Evolutionary conservation across 2,329 filamentous ascomycete species (phyloP), one percentile per base, ranked within the genome.

Genomic region (Cladosporium sp.): DNA sequence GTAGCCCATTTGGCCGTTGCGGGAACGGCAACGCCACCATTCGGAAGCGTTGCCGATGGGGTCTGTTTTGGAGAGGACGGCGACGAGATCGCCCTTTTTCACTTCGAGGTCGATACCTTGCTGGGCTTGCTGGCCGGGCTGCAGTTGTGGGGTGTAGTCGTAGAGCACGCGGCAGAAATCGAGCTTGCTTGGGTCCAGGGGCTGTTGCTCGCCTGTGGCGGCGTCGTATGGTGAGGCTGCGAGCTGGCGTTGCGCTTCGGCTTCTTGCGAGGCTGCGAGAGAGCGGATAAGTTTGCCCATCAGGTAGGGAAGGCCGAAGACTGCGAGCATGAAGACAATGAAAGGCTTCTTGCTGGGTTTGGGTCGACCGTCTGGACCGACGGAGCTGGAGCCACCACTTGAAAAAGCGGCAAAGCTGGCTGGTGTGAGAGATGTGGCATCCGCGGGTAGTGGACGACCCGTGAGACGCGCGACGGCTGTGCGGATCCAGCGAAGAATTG

Each of bases 151-250:
- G 0, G 90, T 89, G 81, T 97, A 99, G 80, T 99, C 95, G 80
- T 95, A 98, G 21, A 97, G 81, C 2, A 96, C 90, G 66, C 93
- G 91, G 83, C 94, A 99, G 83, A 98, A 99, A 77, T 98, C 94
- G 70, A 99, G 88, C 79, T 97, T 96, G 68, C 88, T 88, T 0
- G 93, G 93, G 75, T 98, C 95, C 65, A 97, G 81, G 2, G 87
- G 82, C 63, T 85, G 68, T 54, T 77, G 78, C 63, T 85, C 68
- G 72, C 68, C 79, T 49, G 58, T 61, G 60, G 84, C 66, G 64
- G 72, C 80, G 71, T 64, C 78, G 75, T 74, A 81, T 66, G 80
- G 74, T 74, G 81, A 78, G 63, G 81, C 83, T 21, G 81, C 82
- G 70, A 88, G 80, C 51, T 86, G 84, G 60, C 82, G 83, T 65